Percentiles rank a stretch among this genome's conserved stretches.
These are phyloP conservation scores for Epichloe festucae DNA, from an alignment of 2,329 filamentous ascomycete genomes.

Conservation along the genomic window DNA sequence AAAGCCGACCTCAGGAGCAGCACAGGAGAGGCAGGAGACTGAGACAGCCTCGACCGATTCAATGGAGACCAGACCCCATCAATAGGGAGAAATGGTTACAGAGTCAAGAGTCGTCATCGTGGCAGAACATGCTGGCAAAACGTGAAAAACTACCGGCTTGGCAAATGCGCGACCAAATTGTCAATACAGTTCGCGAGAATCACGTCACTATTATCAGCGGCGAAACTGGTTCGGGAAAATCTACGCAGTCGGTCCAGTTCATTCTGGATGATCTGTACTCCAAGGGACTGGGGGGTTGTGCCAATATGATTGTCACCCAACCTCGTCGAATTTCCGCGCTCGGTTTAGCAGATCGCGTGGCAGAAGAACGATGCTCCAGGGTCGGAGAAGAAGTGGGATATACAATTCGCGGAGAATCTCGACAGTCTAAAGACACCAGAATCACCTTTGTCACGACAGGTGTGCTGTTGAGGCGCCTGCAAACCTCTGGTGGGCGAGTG, in stretches of 20 bases:
- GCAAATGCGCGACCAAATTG: conserved; percentile 65
- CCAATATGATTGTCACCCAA: conserved; percentile 92
- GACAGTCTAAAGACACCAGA: conserved; percentile 58
- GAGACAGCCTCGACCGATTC: conserved; percentile 44
- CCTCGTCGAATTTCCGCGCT: conserved; percentile 89
- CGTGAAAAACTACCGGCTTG: conserved; percentile 75
- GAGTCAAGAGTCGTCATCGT: conserved; percentile 49
- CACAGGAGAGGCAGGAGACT: conserved; percentile 16
- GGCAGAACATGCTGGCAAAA: conserved; percentile 62
- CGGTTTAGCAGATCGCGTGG: conserved; percentile 85
- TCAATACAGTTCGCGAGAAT: conserved; percentile 59
- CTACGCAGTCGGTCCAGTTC: conserved; percentile 93
- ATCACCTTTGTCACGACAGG: conserved; percentile 95
- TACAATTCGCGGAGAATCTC: conserved; percentile 81
- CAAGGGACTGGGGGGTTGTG: conserved; percentile 62
- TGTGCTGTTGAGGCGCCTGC: conserved; percentile 79
- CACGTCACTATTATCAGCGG: conserved; percentile 95
- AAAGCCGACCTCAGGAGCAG: conserved; percentile 27
- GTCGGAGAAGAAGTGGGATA: conserved; percentile 88
- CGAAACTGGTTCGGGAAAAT: conserved; percentile 94
- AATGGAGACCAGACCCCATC: conserved; percentile 45
- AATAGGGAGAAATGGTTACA: conserved; percentile 58
- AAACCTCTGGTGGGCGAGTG: conserved; percentile 69
- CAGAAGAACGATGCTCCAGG: conserved; percentile 70
- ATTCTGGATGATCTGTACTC: conserved; percentile 82